These are phyloP conservation scores for Stromatinia cepivora DNA, from an alignment of 2,329 filamentous ascomycete species.

Conservation along the genomic window DNA sequence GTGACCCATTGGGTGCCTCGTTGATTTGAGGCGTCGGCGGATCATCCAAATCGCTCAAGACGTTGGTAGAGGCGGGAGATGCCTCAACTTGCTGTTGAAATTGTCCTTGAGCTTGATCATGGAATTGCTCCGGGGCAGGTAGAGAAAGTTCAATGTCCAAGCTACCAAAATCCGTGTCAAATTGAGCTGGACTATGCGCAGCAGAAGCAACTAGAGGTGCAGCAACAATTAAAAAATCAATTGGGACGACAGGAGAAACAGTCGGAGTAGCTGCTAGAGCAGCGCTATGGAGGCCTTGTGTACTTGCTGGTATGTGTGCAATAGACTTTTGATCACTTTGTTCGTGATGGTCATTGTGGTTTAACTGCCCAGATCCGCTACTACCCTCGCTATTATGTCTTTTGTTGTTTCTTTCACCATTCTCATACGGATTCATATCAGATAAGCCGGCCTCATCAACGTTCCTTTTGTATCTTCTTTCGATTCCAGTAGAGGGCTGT, in stretches of 20 bases:
- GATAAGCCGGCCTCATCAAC: not conserved
- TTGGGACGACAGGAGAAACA: not conserved
- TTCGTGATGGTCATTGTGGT: not conserved
- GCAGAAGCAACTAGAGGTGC: not conserved
- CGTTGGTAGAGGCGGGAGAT: not conserved
- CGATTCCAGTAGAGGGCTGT: not conserved
- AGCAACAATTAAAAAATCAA: not conserved
- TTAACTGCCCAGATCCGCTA: no score
- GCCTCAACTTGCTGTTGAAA: not conserved
- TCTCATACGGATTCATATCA: not conserved
- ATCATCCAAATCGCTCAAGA: not conserved
- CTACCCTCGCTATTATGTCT: not conserved
- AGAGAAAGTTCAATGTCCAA: not conserved
- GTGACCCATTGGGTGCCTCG: not conserved
- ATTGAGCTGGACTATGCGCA: not conserved
- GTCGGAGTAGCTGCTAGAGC: not conserved
- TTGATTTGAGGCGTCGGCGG: not conserved
- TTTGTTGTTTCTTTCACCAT: not conserved
- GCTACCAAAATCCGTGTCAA: not conserved
- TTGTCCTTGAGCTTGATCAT: not conserved
- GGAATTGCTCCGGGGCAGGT: not conserved
- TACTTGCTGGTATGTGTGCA: not conserved
- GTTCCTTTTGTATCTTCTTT: not conserved
- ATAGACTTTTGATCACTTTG: not conserved
- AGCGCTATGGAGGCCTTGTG: not conserved